A percentile compares a stretch with the other conserved stretches of the same genome.
Evolutionary conservation across 2,329 filamentous ascomycete genomes (phyloP).

Genomic region (Fusarium lyarnte): DNA sequence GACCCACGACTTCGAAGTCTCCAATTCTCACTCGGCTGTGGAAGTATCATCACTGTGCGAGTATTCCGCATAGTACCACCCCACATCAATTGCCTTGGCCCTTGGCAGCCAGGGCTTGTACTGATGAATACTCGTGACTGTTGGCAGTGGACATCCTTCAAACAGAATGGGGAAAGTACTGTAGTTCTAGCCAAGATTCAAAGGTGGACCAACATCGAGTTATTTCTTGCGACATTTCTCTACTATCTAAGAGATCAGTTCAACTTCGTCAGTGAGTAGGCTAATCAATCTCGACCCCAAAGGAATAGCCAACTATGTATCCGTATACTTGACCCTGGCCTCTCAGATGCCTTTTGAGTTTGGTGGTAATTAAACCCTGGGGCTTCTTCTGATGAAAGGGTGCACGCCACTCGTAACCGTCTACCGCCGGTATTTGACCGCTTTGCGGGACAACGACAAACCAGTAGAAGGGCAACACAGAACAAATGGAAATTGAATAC

Average conservation of each 20-base stretch:
- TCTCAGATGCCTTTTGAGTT: not conserved
- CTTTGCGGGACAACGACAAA: not conserved
- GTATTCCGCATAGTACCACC: conserved; percentile 4
- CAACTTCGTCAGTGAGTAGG: not conserved
- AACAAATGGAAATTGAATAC: not conserved
- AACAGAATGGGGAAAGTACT: not conserved
- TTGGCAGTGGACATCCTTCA: conserved; percentile 26
- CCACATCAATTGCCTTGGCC: conserved; percentile 39
- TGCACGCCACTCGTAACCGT: conserved; percentile 11
- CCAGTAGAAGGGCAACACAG: not conserved
- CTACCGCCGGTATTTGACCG: conserved; percentile 10
- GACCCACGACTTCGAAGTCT: not conserved
- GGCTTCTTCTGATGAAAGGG: not conserved
- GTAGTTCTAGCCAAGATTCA: conserved; percentile 6
- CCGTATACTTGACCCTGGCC: not conserved
- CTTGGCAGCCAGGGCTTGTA: conserved; percentile 18
- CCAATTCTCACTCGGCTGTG: conserved; percentile 19
- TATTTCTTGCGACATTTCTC: conserved; percentile 9
- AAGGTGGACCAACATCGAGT: conserved; percentile 7
- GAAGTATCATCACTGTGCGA: conserved; percentile 38
- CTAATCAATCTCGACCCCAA: not conserved
- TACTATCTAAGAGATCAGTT: not conserved
- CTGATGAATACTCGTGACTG: conserved; percentile 8
- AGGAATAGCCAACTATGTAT: not conserved
- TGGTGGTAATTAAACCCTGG: not conserved